phyloP scores from a whole-genome alignment of 1,284 basidiomycete species.

The Pisolithus thermaeus region DNA sequence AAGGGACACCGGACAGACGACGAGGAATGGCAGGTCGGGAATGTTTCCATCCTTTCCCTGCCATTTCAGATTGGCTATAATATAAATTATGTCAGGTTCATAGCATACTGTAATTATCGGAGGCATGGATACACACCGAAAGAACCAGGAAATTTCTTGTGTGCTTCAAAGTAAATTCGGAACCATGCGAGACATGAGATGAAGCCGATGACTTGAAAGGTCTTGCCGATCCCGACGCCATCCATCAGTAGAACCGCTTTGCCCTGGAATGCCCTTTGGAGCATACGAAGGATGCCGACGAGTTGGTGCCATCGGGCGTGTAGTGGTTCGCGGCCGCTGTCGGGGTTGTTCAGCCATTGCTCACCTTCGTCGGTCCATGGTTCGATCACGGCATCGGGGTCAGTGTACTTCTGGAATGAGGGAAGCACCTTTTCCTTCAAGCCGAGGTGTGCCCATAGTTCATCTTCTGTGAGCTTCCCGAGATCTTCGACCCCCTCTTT shows the following conservation, averaged over 20 bases:
- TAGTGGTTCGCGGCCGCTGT: background rate
- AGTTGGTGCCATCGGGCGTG: conserved; percentile 12
- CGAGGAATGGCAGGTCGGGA: too few species aligned
- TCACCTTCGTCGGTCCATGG: conserved; percentile 6
- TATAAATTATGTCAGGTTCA: too few species aligned
- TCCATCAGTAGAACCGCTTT: conserved; percentile 7
- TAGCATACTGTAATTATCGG: too few species aligned
- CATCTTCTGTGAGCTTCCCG: conserved; percentile 2
- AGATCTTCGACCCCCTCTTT: too few species aligned
- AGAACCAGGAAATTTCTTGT: too few species aligned
- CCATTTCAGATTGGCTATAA: too few species aligned
- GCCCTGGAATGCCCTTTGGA: conserved; percentile 2
- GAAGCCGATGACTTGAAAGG: conserved; percentile 8
- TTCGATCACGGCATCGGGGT: background rate
- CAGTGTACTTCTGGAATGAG: conserved; percentile 5
- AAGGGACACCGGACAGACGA: too few species aligned
- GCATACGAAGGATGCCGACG: conserved; percentile 8
- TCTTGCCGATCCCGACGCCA: conserved; percentile 10
- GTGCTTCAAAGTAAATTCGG: too few species aligned
- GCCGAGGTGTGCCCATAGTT: conserved; percentile 7
- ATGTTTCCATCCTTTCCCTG: too few species aligned
- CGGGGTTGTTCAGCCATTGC: background rate
- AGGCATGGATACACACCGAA: too few species aligned
- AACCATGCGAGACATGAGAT: background rate
- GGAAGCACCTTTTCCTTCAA: background rate